Evolutionary conservation across 495 filamentous ascomycete genomes (phyloP).

Genomic region (Penicillium psychrofluorescens): DNA sequence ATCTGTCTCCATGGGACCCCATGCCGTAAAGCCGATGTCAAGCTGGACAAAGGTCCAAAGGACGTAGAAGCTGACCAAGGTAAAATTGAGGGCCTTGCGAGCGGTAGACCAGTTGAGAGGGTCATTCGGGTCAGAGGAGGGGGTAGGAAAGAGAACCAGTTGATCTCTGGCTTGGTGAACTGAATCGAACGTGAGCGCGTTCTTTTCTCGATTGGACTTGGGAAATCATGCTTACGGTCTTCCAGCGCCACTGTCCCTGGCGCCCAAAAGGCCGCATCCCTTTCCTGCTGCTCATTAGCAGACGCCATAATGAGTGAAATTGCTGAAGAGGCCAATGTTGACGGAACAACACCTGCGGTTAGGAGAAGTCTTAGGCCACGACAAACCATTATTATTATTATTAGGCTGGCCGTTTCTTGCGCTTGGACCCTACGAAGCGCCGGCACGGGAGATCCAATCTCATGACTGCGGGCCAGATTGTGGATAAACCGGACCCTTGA

Average conservation of each 20-base stretch:
- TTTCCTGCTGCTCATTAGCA: slow-evolving; percentile 1
- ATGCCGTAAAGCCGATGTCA: slow-evolving; percentile 31
- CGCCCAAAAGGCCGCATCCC: slow-evolving; percentile 17
- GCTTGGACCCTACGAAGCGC: no score
- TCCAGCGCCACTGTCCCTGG: slow-evolving; percentile 18
- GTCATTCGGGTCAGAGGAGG: slow-evolving; percentile 22
- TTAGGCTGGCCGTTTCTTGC: no score
- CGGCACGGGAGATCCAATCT: no score
- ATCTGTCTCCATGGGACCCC: slow-evolving; percentile 30
- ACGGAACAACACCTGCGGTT: no score
- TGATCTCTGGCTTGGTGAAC: slow-evolving; percentile 14
- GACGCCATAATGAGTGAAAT: neutral
- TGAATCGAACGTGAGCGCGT: neutral
- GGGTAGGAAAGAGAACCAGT: slow-evolving; percentile 17
- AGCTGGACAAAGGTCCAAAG: slow-evolving; percentile 31
- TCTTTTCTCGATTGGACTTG: no score
- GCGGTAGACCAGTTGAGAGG: slow-evolving; percentile 22
- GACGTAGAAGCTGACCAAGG: slow-evolving; percentile 30
- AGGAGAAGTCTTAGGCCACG: no score
- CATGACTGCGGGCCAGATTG: no score
- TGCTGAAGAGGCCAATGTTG: neutral
- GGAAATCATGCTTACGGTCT: slow-evolving; percentile 6
- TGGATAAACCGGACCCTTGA: no score
- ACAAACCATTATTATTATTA: no score
- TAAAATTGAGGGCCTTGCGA: slow-evolving; percentile 32